A percentile compares a stretch with the other conserved stretches of the same genome.
Evolutionary conservation across 2,329 filamentous ascomycete species (phyloP).

Genomic region (Setomelanomma holmii): DNA sequence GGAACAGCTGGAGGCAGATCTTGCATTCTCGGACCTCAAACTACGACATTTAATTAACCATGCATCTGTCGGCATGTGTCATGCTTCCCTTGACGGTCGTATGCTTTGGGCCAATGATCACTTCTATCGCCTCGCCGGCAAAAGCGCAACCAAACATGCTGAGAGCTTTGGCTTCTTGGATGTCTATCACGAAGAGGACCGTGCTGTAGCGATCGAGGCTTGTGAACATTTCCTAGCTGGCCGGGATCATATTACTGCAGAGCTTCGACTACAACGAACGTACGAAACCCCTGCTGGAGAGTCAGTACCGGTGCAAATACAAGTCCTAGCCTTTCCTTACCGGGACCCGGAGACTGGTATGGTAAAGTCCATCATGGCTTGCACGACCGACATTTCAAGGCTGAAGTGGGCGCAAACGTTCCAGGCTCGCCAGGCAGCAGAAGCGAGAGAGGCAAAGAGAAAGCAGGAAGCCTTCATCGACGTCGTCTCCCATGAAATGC

Average conservation of each 20-base stretch:
- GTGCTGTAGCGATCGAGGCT: constrained; percentile 26
- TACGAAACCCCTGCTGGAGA: constrained; percentile 42
- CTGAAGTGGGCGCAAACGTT: constrained; percentile 50
- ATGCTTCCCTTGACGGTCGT: constrained; percentile 36
- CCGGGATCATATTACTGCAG: constrained; percentile 32
- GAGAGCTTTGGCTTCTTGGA: constrained; percentile 30
- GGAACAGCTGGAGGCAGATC: constrained; percentile 41
- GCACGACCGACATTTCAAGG: constrained; percentile 48
- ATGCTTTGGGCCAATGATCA: constrained; percentile 47
- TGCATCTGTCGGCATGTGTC: constrained; percentile 45
- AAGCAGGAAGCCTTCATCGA: constrained; percentile 52
- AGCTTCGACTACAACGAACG: constrained; percentile 39
- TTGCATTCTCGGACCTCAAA: constrained; percentile 44
- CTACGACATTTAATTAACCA: constrained; percentile 45
- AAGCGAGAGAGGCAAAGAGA: constrained; percentile 49
- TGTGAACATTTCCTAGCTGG: constrained; percentile 36
- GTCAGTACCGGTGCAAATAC: constrained; percentile 38
- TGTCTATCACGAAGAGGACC: constrained; percentile 37
- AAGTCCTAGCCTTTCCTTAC: constrained; percentile 45
- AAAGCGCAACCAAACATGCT: constrained; percentile 21
- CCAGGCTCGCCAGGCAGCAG: constrained; percentile 46
- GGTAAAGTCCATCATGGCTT: constrained; percentile 46
- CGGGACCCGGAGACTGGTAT: constrained; percentile 34
- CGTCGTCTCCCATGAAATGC: constrained; percentile 54
- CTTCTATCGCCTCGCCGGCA: constrained; percentile 40